Conservation (phyloP, 2,329 filamentous ascomycete genomes). For the Colletotrichum plurivorum region DNA sequence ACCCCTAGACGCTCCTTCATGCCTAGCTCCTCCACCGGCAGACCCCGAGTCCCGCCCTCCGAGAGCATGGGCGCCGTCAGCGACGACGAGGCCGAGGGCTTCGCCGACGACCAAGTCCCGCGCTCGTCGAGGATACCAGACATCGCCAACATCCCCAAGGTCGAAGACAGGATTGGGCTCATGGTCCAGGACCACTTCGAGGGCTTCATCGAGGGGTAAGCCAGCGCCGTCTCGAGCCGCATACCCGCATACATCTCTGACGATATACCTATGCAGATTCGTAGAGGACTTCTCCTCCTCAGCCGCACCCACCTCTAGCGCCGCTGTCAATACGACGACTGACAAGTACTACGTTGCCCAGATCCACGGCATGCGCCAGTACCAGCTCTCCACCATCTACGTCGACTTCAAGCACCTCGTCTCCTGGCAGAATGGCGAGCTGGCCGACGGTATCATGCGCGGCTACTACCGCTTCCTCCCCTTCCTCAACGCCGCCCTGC, state of each 20-base stretch:
- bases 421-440: slow-evolving; percentile 80
- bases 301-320: slow-evolving; percentile 76
- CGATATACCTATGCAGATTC: slow-evolving; percentile 61
- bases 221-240: slow-evolving; percentile 10
- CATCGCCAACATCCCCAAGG: slow-evolving; percentile 72
- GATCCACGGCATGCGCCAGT: slow-evolving; percentile 82
- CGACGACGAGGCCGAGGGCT: slow-evolving; percentile 73
- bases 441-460: slow-evolving; percentile 88
- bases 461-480: slow-evolving; percentile 97
- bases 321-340: slow-evolving; percentile 68
- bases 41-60: slow-evolving; percentile 72
- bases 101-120: slow-evolving; percentile 75
- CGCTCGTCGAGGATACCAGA: slow-evolving; percentile 63
- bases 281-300: slow-evolving; percentile 78
- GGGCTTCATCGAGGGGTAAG: slow-evolving; percentile 82
- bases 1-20: slow-evolving; percentile 60
- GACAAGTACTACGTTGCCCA: slow-evolving; percentile 90
- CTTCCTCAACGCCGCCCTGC: slow-evolving; percentile 88
- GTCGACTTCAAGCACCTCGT: slow-evolving; percentile 89
- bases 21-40: slow-evolving; percentile 66
- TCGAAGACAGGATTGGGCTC: slow-evolving; percentile 83
- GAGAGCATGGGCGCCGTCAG: slow-evolving; percentile 73
- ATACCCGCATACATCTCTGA: slow-evolving; percentile 13
- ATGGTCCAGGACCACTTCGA: slow-evolving; percentile 84
- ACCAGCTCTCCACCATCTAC: slow-evolving; percentile 86